Evolutionary conservation across 1,139 yeast species (phyloP), one percentile per base, ranked within the genome.

Genomic region (Nadsonia starkeyi-henricii): DNA sequence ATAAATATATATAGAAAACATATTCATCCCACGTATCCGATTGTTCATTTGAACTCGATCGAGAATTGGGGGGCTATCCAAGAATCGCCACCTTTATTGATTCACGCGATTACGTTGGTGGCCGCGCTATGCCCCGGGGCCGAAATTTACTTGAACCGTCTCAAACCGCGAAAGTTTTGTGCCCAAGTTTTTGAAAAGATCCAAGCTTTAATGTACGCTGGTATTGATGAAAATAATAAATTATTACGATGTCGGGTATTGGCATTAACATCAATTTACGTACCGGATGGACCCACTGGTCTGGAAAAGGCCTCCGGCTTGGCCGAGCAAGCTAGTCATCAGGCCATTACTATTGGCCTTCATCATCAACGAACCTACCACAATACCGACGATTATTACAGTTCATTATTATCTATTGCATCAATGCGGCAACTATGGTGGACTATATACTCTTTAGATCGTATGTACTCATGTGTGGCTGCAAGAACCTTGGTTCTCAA

Each of bases 371-470:
- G 64, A 18, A 60, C 62, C 1, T 62, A 62, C 51, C 54, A 58
- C 19, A 66, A 64, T 48, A 62, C 61, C 47, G 17, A 33, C 5
- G 39, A 33, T 13, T 33, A 33, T 33, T 33, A 12, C 17, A n/a
- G 39, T 33, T 33, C 39, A 15, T 33, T 33, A n/a, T 12, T n/a
- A 13, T 33, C 39, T 13, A 12, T n/a, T 13, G 57, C 60, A 2
- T 61, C 64, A 44, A 50, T 62, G 26, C 58, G 61, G 36, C 61
- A 61, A 45, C 56, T 70, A 26, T 70, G 73, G 72, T 68, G 72
- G 71, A 58, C 67, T 37, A 57, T 70, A 33, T 68, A 67, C 60
- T 60, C 71, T 41, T 55, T 69, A 57, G 74, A 70, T 51, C 56
- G 72, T 15, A 33, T 33, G 17, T 33, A 13, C 12, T 5, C 39